Evolutionary conservation across 306 rosid species (phyloP).

Genomic region (Begonia peltatifolia): DNA sequence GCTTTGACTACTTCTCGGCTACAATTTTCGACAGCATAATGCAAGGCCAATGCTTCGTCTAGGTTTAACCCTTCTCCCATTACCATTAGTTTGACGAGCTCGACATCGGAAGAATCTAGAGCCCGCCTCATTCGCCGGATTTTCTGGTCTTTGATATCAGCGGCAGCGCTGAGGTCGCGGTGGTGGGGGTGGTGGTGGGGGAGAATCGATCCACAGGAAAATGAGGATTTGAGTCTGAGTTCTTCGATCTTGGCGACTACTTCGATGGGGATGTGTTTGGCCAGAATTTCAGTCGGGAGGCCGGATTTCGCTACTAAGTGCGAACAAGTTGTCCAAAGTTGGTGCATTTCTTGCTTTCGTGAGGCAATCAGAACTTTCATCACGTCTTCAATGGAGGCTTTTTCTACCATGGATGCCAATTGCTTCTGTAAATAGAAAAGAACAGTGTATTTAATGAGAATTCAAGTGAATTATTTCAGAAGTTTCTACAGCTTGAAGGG

Average conservation of each 20-base stretch:
- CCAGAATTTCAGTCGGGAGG: constrained; percentile 76
- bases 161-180: constrained; percentile 39
- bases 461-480: too few species aligned
- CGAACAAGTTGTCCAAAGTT: constrained; percentile 90
- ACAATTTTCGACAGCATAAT: constrained; percentile 80
- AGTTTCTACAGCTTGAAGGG: too few species aligned
- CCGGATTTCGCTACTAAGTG: constrained; percentile 89
- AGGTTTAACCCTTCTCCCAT: constrained; percentile 97
- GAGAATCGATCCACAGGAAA: constrained; percentile 48
- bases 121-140: constrained; percentile 86
- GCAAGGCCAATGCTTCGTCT: constrained; percentile 82
- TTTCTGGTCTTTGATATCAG: constrained; percentile 87
- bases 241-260: constrained; percentile 81
- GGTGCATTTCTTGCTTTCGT: constrained; percentile 96
- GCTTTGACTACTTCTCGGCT: constrained; percentile 95
- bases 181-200: constrained; percentile 41
- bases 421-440: constrained; percentile 47
- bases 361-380: constrained; percentile 91
- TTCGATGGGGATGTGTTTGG: constrained; percentile 83
- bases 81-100: constrained; percentile 88
- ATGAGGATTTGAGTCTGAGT: constrained; percentile 77
- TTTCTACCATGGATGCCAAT: constrained; percentile 94
- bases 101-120: constrained; percentile 84
- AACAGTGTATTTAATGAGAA: not conserved
- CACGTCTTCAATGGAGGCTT: constrained; percentile 91